Evolutionary conservation across 1,284 basidiomycete genomes (phyloP), one percentile per base, ranked within the genome.

Genomic region (Ustilago shanxiensis): DNA sequence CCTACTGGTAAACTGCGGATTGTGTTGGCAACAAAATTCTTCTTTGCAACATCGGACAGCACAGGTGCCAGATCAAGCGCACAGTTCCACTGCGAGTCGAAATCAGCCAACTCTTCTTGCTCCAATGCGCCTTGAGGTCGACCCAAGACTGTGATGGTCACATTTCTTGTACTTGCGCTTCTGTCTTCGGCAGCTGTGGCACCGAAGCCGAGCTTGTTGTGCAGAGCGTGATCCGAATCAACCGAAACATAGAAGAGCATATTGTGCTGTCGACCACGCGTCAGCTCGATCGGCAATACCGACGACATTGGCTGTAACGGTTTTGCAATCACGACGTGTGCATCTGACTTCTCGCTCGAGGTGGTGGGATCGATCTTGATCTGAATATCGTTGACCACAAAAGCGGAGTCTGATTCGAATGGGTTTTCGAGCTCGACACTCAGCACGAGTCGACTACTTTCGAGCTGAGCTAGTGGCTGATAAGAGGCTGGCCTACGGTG

Each of bases 341-440:
- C 52, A 29, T 65, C 37, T 13, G 41, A 20, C 28, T 33, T 41
- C 5, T 51, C 39, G 26, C 18, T 53, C 59, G 14, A 24, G 16
- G 20, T 41, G 9, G 28, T 29, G 39, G 33, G 18, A 56, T 57
- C 54, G 47, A 73, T 55, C 51, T 66, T 62, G 49, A 77, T 60
- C 20, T 70, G 55, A 24, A 77, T 70, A 4, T 63, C 57, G 20
- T 65, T 54, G 51, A 77, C 55, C 5, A n/a, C 22, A 26, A 77
- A 77, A 5, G 58, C 35, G 8, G 64, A 61, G 5, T 56, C 59
- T 8, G 75, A 66, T 13, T 70, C 66, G 47, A 67, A 53, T 3
- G 68, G 54, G 33, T 71, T 79, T 37, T 80, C 76, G 44, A 82
- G 63, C 57, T 82, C 77, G 53, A 82, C 72, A 37, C 66, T 75